Base-by-base conservation (phyloP, 495 filamentous ascomycete species). In the Pseudoneurospora amorphoporcata region DNA sequence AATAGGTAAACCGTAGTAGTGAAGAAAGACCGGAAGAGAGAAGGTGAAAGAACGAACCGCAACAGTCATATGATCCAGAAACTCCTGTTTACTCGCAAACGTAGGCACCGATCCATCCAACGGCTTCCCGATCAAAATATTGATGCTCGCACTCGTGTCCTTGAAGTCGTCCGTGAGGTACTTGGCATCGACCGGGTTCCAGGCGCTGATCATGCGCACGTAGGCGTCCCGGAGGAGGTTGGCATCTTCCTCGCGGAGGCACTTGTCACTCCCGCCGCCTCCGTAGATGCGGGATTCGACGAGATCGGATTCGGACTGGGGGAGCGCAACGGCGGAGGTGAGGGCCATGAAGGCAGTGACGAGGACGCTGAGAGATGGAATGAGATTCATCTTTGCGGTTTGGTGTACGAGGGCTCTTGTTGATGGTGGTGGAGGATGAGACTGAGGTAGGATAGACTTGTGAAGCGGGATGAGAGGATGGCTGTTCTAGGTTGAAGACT, bases 91-190 rank as follows among this genome's bases (percentile, higher is more conserved):
- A 45, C 5, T 73, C 5, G 78, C 75, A 71, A 81, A 81, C 23
- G 78, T 81, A 47, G 68, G 35, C 16, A 2, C 16, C 1, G 23
- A 32, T 17, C 53, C 53, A n/a, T 79, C 80, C 2, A 79, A 69
- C 2, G 79, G 76, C 19, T 74, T 69, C 10, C 74, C 73, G 10
- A 75, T 73, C 3, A 81, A 68, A 39, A 70, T 75, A 72, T 80
- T 80, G 77, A 81, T 81, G 73, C 72, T 75, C 75, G 79, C 79
- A 16, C 76, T 78, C 3, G 32, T 39, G 70, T 80, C 80, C 53
- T 17, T n/a, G 53, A 81, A 79, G 37, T 69, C 38, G 5, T 75
- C 45, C 29, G 75, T 40, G 8, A 77, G 65, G 72, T 75, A 79
- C 61, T 75, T 71, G 61, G 72, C 75, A 73, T 78, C 73, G 10